Evolutionary conservation across 371 early-diverging fungal species (phyloP).

Genomic region (Syncephalastrum racemosum): DNA sequence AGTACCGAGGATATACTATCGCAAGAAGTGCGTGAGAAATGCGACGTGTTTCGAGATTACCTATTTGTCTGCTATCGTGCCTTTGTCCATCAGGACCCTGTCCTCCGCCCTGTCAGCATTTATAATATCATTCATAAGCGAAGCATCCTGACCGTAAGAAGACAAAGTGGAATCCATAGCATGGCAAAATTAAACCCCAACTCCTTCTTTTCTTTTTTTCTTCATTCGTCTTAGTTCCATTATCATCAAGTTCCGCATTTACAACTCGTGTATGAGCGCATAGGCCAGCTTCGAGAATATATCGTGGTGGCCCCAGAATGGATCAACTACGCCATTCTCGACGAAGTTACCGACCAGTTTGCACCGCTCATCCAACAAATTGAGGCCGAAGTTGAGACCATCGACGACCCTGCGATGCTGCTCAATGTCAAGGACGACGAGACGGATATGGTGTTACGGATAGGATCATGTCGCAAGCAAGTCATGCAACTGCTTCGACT

Average conservation of each 20-base stretch:
- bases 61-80: slow-evolving; percentile 89
- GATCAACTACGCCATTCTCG: slow-evolving; percentile 85
- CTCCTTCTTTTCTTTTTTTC: slow-evolving; percentile 4
- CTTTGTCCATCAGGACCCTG: slow-evolving; percentile 57
- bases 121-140: slow-evolving; percentile 76
- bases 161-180: not conserved
- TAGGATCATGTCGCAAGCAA: slow-evolving; percentile 78
- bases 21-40: slow-evolving; percentile 91
- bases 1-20: slow-evolving; percentile 92
- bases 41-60: slow-evolving; percentile 89
- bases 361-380: slow-evolving; percentile 74
- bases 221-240: slow-evolving; percentile 46
- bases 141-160: slow-evolving; percentile 53
- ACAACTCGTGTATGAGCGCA: slow-evolving; percentile 55
- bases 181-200: not conserved
- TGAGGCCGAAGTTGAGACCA: slow-evolving; percentile 82
- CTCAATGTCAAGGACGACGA: slow-evolving; percentile 67
- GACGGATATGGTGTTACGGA: slow-evolving; percentile 79
- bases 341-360: slow-evolving; percentile 84
- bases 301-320: slow-evolving; percentile 71
- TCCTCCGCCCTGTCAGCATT: slow-evolving; percentile 74
- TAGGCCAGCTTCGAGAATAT: slow-evolving; percentile 57
- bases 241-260: slow-evolving; percentile 53
- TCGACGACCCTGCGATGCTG: slow-evolving; percentile 70
- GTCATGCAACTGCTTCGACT: slow-evolving; percentile 79